Evolutionary conservation across 306 rosid species (phyloP).

Genomic region (Carpinus fangiana): DNA sequence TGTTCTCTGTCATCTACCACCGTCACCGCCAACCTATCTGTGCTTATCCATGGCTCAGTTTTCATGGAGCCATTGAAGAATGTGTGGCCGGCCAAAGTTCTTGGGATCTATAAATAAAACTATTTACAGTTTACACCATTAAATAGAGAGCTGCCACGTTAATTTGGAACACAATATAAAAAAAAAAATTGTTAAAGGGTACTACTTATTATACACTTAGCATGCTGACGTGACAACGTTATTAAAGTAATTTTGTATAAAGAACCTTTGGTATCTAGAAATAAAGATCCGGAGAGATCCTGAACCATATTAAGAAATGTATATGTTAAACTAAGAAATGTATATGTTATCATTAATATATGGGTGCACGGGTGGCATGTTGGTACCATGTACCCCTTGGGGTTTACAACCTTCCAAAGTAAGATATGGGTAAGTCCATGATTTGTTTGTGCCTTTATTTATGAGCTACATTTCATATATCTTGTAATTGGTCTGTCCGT

Average conservation of each 20-base stretch:
- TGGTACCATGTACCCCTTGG: constrained; percentile 27
- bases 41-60: constrained; percentile 9
- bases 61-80: constrained; percentile 20
- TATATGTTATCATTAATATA: neutral
- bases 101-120: neutral
- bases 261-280: neutral
- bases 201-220: too few relatives aligned
- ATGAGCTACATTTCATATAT: neutral
- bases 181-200: too few relatives aligned
- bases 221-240: too few relatives aligned
- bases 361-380: constrained; percentile 27
- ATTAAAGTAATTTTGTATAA: neutral
- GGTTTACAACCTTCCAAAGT: constrained; percentile 24
- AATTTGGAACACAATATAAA: too few relatives aligned
- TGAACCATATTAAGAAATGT: neutral
- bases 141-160: too few relatives aligned
- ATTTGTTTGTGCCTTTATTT: neutral
- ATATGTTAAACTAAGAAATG: neutral
- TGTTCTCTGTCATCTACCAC: constrained; percentile 31
- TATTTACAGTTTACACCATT: too few relatives aligned
- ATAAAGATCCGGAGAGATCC: constrained; percentile 8
- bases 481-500: neutral
- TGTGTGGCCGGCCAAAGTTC: constrained; percentile 24
- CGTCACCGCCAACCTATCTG: constrained; percentile 34
- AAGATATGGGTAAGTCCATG: constrained; percentile 7